Base-by-base conservation (phyloP, 2,329 filamentous ascomycete species). In the Aureobasidium sp. region DNA sequence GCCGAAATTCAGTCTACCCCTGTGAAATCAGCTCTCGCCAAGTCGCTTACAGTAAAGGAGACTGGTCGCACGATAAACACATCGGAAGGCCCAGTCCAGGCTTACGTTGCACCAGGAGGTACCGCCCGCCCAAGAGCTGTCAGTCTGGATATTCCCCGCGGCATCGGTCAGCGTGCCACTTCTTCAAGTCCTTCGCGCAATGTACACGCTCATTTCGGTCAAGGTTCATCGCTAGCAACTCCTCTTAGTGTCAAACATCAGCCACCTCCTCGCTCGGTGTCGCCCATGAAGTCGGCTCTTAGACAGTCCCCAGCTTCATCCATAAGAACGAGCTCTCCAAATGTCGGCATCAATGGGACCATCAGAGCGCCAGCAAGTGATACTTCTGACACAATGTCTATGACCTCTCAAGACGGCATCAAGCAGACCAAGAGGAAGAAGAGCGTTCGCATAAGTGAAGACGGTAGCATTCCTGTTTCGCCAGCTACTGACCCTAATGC, bases 261-360 rank as follows among this genome's bases (percentile, higher is more conserved):
- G 51, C 87, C 86, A 5, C 83, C 85, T 19, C 74, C 81, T 25
- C 78, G 87, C 42, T 88, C 86, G 4, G 72, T 86, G 10, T 90
- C 86, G 0, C 87, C 87, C 8, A 81, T 82, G 40, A 91, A 91
- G 65, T 89, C 86, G 1, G 86, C 86, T 1, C 64, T 90, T 57
- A 90, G 90, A 64, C 75, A 82, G 25, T 75, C 73, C 1, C 81
- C 79, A 44, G 77, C 81, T 1, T 74, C 78, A 1, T 74, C 72
- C 0, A 58, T 71, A 10, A 65, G 73, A 16, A 68, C 65, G 7
- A 64, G 59, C 32, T 75, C 73, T 16, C 74, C 54, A 62, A 78
- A 61, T 71, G 17, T 39, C 12, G 24, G 19, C 12, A 73, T 53
- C 62, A 55, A 50, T 19, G 75, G 58, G 61, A 72, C 29, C 77